A percentile compares a stretch with the other conserved stretches of the same genome.
phyloP scores from a whole-genome alignment of 1,139 yeast species.

The Candida sanyaensis region DNA sequence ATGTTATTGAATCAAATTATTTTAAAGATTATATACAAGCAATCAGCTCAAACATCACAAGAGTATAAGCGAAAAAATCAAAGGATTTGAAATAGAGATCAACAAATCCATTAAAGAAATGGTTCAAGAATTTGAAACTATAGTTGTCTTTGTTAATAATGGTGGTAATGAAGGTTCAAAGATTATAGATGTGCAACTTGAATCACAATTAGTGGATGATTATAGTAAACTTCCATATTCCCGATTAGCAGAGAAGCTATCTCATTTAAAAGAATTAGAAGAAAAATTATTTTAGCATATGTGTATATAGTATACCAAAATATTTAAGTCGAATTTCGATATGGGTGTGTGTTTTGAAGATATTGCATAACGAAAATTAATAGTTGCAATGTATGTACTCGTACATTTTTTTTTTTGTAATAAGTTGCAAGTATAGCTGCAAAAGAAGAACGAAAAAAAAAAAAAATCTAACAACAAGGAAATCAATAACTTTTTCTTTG shows the following conservation, averaged over 20 bases:
- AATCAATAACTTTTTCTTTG: not conserved
- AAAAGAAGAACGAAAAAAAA: not conserved
- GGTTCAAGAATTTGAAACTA: constrained; percentile 25
- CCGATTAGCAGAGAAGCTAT: constrained; percentile 8
- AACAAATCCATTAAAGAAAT: constrained; percentile 15
- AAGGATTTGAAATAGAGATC: constrained; percentile 46
- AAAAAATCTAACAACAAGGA: not conserved
- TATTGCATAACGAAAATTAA: too few relatives aligned
- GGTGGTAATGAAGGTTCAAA: not conserved
- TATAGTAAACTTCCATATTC: constrained; percentile 6
- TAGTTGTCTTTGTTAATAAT: constrained; percentile 14
- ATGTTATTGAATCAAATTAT: constrained; percentile 59
- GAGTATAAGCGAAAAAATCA: constrained; percentile 36
- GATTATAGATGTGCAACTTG: constrained; percentile 5
- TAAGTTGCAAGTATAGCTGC: not conserved
- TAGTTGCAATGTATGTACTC: too few relatives aligned
- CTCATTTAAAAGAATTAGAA: constrained; percentile 9
- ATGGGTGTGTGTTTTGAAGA: too few relatives aligned
- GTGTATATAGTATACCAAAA: too few relatives aligned
- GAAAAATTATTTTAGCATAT: not conserved
- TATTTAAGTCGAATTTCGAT: too few relatives aligned
- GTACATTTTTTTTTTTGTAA: too few relatives aligned
- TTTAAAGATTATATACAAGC: constrained; percentile 60
- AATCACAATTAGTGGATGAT: constrained; percentile 5
- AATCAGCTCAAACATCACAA: constrained; percentile 50